Percentiles rank a stretch among this genome's conserved stretches.
Evolutionary conservation across 176 grass and related monocot genomes (phyloP).

Genomic region (Phyllostachys edulis): DNA sequence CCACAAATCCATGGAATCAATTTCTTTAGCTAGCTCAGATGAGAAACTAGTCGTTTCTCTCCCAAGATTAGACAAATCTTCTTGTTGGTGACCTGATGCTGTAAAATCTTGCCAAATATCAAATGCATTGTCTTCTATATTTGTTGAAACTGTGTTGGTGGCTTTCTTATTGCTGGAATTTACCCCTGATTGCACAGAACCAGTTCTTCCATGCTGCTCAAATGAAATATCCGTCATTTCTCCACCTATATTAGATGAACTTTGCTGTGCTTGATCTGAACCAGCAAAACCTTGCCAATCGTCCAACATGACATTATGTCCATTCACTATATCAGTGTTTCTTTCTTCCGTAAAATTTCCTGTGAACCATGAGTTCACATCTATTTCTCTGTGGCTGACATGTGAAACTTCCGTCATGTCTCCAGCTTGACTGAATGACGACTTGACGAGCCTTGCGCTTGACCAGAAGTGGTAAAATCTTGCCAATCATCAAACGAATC

Average conservation of each 20-base stretch:
- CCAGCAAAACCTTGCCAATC: constrained; percentile 52
- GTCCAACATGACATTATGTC: constrained; percentile 32
- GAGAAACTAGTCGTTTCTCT: constrained; percentile 18
- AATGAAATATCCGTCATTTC: constrained; percentile 32
- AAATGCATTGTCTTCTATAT: constrained; percentile 40
- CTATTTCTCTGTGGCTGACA: constrained; percentile 34
- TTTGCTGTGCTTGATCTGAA: too few relatives aligned
- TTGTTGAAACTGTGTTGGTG: constrained; percentile 25
- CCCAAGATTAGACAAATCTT: constrained; percentile 25
- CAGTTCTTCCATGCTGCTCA: constrained; percentile 31
- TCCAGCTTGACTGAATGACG: constrained; percentile 32
- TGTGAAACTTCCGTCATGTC: constrained; percentile 13
- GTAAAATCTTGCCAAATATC: constrained; percentile 71
- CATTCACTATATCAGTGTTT: constrained; percentile 31
- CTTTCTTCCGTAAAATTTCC: constrained; percentile 15
- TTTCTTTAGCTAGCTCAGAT: constrained; percentile 45
- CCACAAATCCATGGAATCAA: constrained; percentile 41
- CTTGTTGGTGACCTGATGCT: constrained; percentile 29
- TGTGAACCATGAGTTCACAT: constrained; percentile 52
- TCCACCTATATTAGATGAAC: constrained; percentile 19
- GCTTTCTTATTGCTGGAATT: constrained; percentile 27
- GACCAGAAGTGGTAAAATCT: constrained; percentile 53
- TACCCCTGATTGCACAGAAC: constrained; percentile 23
- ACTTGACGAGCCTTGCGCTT: constrained; percentile 28
- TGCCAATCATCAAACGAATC: constrained; percentile 60